phyloP scores from a whole-genome alignment of 163 green algal species.

The Coccomyxa subellipsoidea region DNA sequence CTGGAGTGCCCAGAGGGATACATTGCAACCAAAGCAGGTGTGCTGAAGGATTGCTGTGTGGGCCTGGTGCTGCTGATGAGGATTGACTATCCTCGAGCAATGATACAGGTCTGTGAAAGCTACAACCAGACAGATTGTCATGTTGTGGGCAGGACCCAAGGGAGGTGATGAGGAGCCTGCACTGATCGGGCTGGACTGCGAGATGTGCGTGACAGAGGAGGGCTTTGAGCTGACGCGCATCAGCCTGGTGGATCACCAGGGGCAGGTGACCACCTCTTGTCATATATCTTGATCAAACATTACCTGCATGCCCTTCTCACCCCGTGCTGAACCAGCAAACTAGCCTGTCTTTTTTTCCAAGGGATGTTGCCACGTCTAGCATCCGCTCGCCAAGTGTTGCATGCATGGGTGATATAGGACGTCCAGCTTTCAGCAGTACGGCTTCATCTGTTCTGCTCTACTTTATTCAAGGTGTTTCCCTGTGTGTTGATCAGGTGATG shows the following conservation, averaged over 20 bases:
- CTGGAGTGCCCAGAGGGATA: conserved; percentile 46
- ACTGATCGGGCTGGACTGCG: conserved; percentile 78
- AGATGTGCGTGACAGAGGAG: conserved; percentile 82
- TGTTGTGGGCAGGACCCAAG: not conserved
- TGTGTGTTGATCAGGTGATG: conserved; percentile 54
- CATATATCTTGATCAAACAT: no score
- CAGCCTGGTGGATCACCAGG: conserved; percentile 61
- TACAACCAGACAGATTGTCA: not conserved
- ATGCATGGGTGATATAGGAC: no score
- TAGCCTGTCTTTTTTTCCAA: no score
- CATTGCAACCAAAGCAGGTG: conserved; percentile 21
- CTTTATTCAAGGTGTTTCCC: not conserved
- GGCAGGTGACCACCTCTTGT: conserved; percentile 30
- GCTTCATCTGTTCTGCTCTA: not conserved
- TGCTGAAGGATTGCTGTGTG: no score
- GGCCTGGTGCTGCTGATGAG: no score
- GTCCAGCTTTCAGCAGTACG: no score
- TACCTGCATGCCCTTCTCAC: no score
- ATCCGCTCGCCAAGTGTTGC: no score
- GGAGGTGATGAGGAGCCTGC: not conserved
- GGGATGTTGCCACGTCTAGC: no score
- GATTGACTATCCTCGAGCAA: no score
- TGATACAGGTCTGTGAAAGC: not conserved
- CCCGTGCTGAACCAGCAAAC: no score
- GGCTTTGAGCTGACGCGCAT: conserved; percentile 79